Percentiles rank a stretch among this genome's conserved stretches.
Evolutionary conservation across 2,329 filamentous ascomycete genomes (phyloP).

Genomic region (Ilyonectria destructans): DNA sequence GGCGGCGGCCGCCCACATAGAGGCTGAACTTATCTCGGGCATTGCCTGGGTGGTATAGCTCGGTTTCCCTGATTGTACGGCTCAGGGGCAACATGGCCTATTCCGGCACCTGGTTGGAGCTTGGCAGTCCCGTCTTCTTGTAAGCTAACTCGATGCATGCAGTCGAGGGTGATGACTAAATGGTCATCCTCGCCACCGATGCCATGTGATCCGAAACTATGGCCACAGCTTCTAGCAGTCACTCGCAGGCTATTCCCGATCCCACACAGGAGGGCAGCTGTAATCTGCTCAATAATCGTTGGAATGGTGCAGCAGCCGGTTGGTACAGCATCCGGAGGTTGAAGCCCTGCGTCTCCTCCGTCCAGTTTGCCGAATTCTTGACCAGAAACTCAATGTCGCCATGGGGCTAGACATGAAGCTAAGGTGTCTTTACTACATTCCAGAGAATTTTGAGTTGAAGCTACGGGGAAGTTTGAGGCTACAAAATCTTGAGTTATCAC

Average conservation of each 20-base stretch:
- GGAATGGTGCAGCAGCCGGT: conserved; percentile 51
- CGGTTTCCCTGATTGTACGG: conserved; percentile 57
- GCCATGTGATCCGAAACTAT: conserved; percentile 68
- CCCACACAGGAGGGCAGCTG: conserved; percentile 64
- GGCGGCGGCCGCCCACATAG: neutral
- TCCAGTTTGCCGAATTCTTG: conserved; percentile 48
- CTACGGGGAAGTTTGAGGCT: neutral
- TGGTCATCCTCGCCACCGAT: conserved; percentile 59
- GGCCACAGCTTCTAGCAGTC: conserved; percentile 67
- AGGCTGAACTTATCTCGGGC: conserved; percentile 60
- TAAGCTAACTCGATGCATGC: conserved; percentile 54
- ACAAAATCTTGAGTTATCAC: no score
- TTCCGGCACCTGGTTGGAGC: conserved; percentile 62
- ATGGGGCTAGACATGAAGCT: no score
- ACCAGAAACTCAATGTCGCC: conserved; percentile 20
- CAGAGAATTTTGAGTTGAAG: no score
- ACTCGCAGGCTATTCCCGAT: conserved; percentile 61
- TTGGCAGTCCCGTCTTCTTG: conserved; percentile 33
- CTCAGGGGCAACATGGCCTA: conserved; percentile 63
- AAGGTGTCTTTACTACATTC: no score
- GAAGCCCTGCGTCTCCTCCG: conserved; percentile 50
- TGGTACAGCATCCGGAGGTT: conserved; percentile 53
- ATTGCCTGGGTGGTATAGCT: conserved; percentile 67
- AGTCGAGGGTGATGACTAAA: conserved; percentile 58
- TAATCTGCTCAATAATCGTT: conserved; percentile 57